A percentile compares a stretch with the other conserved stretches of the same genome.
These are phyloP conservation scores for Spathaspora sp. DNA, from an alignment of 1,139 yeast species.

Conservation along the genomic window DNA sequence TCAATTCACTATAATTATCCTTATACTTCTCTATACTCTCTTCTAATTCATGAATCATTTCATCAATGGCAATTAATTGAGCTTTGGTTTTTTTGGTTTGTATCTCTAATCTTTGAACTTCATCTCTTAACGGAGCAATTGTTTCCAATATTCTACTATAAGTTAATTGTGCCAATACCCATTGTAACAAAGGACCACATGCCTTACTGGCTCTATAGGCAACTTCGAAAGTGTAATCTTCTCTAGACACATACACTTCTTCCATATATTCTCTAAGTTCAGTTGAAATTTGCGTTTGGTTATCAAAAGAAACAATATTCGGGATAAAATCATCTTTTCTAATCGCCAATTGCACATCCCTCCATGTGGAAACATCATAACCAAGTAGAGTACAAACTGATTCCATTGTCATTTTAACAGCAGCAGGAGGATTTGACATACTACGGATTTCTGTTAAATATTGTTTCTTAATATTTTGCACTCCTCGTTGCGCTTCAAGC, in stretches of 20 bases:
- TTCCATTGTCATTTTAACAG: conserved; percentile 83
- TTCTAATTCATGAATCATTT: conserved; percentile 78
- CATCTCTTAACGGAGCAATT: conserved; percentile 73
- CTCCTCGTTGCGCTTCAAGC: conserved; percentile 80
- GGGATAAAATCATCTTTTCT: conserved; percentile 87
- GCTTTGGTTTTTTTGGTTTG: conserved; percentile 64
- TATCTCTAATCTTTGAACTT: conserved; percentile 58
- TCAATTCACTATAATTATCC: conserved; percentile 64
- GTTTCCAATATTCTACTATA: conserved; percentile 69
- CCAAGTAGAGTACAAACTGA: conserved; percentile 85
- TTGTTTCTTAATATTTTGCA: conserved; percentile 86
- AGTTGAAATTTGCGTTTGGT: conserved; percentile 56
- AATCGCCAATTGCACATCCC: conserved; percentile 78
- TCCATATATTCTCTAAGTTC: conserved; percentile 60
- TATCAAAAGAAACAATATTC: conserved; percentile 73
- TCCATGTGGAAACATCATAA: conserved; percentile 68
- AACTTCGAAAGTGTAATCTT: conserved; percentile 67
- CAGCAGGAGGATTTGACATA: conserved; percentile 88
- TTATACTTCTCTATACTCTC: conserved; percentile 68
- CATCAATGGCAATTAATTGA: conserved; percentile 71
- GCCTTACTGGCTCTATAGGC: conserved; percentile 93
- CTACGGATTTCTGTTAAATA: conserved; percentile 88
- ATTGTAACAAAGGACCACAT: conserved; percentile 86
- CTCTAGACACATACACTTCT: conserved; percentile 55
- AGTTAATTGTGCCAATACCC: conserved; percentile 86